Conservation (phyloP, 1,284 basidiomycete species). For the Melampsora larici-populina region DNA sequence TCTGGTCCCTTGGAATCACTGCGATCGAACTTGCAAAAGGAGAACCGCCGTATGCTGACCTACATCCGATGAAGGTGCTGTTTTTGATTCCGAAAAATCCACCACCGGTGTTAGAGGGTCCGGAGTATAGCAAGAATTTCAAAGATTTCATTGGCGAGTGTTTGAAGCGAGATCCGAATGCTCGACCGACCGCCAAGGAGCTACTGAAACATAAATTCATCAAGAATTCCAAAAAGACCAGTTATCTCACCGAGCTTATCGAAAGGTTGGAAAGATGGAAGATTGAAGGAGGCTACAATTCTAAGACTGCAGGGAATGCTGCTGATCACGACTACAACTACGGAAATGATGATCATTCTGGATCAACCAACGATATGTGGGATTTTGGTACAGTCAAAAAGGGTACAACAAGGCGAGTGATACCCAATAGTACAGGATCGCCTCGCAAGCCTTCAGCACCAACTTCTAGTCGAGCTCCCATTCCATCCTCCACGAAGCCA, state of each 20-base stretch:
- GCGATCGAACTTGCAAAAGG: constrained; percentile 96
- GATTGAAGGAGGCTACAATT: constrained; percentile 59
- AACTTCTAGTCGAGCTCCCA: constrained; percentile 53
- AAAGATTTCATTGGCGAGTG: constrained; percentile 90
- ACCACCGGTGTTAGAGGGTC: constrained; percentile 77
- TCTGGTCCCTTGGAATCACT: constrained; percentile 69
- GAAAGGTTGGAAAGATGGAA: constrained; percentile 91
- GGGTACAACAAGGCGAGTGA: constrained; percentile 43
- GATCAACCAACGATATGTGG: constrained; percentile 81
- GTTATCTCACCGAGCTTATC: constrained; percentile 88
- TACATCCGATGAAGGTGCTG: constrained; percentile 98
- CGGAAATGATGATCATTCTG: constrained; percentile 60
- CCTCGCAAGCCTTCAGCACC: constrained; percentile 9
- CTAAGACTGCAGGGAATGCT: constrained; percentile 62
- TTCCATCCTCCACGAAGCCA: constrained; percentile 60
- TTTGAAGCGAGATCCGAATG: constrained; percentile 82
- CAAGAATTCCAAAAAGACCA: constrained; percentile 87
- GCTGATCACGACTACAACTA: constrained; percentile 68
- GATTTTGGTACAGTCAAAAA: constrained; percentile 87
- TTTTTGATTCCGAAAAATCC: constrained; percentile 98
- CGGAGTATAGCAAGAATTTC: constrained; percentile 82
- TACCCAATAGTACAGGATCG: constrained; percentile 25
- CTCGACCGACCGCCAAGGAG: constrained; percentile 91
- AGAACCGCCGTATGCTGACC: constrained; percentile 92
- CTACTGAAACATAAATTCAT: constrained; percentile 95